Evolutionary conservation across 2,329 filamentous ascomycete species (phyloP), one percentile per base, ranked within the genome.

Genomic region (Penicillium sp.): DNA sequence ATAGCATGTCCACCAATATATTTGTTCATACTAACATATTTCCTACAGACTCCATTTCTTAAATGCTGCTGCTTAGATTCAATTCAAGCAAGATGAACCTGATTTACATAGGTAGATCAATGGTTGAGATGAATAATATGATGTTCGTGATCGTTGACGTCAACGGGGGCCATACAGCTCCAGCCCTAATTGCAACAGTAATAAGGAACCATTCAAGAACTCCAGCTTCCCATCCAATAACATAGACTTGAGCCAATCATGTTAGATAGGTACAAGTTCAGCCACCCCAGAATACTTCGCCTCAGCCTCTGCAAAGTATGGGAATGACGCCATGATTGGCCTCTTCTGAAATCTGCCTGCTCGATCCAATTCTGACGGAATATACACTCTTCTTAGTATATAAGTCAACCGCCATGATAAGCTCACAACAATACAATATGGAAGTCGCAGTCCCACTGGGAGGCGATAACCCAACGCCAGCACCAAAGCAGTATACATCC

Each of bases 401-500:
- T 15, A 29, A 18, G 15, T 5, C 6, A 18, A 29, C 10, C 10
- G 3, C 8, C 2, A 55, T 55, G 47, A 40, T 46, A 10, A 45
- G 27, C n/a, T 32, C 48, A 40, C 23, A 3, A 10, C 29, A 5
- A 23, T 35, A 27, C 3, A 12, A 45, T 38, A 25, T 13, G 9
- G 10, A 34, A 32, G 7, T 32, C 6, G 9, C 40, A 31, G 27
- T 47, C 47, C 46, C 8, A 31, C 9, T 37, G 35, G 21, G 37
- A 52, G 40, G 23, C 10, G 39, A 57, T 29, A 35, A 35, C 12
- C 44, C 37, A 27, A 59, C 56, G 54, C n/a, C 58, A 38, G 51
- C 46, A 21, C 21, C 53, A 25, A 47, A 55, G n/a, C 12, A 54
- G 16, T 56, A 21, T 18, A 59, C 46, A n/a, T 61, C 63, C 3